Evolutionary conservation across 495 filamentous ascomycete genomes (phyloP).

Genomic region (Coniosporium apollinis): DNA sequence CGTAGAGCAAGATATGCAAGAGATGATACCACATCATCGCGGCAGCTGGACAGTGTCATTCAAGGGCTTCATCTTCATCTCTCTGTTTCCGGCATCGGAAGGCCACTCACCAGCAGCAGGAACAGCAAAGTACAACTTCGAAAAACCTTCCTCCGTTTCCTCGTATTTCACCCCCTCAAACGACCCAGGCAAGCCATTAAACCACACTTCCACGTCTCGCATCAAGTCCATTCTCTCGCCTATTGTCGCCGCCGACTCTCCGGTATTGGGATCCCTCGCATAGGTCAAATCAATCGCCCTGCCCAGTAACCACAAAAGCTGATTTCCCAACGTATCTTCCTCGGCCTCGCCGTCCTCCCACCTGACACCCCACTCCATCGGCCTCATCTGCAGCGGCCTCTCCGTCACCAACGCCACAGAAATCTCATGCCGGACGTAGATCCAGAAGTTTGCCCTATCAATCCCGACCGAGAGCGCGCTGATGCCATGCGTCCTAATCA

Average conservation of each 20-base stretch:
- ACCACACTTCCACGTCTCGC: constrained; percentile 7
- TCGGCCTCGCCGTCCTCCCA: constrained; percentile 6
- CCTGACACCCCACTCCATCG: constrained; percentile 9
- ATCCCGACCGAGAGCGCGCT: constrained; percentile 7
- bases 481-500: constrained; percentile 10
- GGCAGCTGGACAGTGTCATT: constrained; percentile 2
- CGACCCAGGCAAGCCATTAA: constrained; percentile 4
- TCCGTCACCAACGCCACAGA: constrained; percentile 12
- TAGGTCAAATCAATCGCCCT: constrained; percentile 7
- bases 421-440: constrained; percentile 17
- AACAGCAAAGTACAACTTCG: constrained; percentile 10
- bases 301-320: constrained; percentile 8
- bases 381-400: constrained; percentile 5
- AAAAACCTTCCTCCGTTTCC: constrained; percentile 9
- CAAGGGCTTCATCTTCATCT: background rate
- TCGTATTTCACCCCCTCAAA: constrained; percentile 11
- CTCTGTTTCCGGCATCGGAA: background rate
- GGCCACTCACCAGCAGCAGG: constrained; percentile 9
- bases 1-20: constrained; percentile 8
- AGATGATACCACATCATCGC: constrained; percentile 12
- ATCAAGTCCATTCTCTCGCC: background rate
- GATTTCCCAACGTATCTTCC: constrained; percentile 13
- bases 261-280: constrained; percentile 2
- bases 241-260: background rate
- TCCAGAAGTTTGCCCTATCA: constrained; percentile 14